Evolutionary conservation across 306 rosid species (phyloP), one percentile per base, ranked within the genome.

Genomic region (Begonia fuchsioides): DNA sequence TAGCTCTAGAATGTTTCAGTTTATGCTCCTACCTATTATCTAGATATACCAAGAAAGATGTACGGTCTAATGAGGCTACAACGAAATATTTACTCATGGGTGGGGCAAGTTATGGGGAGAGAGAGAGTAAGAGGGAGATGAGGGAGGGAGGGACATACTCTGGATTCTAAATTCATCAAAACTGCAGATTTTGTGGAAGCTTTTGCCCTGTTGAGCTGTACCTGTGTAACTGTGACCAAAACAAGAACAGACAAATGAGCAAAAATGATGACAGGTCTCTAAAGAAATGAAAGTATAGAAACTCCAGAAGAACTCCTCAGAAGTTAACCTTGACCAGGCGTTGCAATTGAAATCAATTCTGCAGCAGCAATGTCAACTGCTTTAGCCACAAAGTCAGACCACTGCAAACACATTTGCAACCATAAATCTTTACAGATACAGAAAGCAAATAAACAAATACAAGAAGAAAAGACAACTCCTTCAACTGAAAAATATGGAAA

Each of bases 161-260:
- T 73, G 50, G 98, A 92, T 62, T 92, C 98, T 52, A 92, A 79
- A 66, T 92, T 92, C 98, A 92, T 92, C 52, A 92, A 70, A 70
- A 92, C 81, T 39, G 98, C 98, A 38, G 96, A 72, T 61, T 82
- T 92, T 35, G 98, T 92, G 54, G 94, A 55, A 68, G 75, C 61
- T 59, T 86, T 92, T 56, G 98, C 98, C 20, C 98, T 93, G 54
- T 75, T 72, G 51, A 92, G 96, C 73, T 92, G 93, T 45, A 54
- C 70, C 66, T 77, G 75, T 12, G 80, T 49, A 61, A 92, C 98
- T 92, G 86, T 39, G 47, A 57, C 57, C 55, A 63, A 14, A 19
- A 6, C n/a, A n/a, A 52, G 12, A 41, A 49, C 35, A 49, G 47
- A 12, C 9, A 16, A 11, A 14, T 10, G 10, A 8, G 35, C 35